Percentiles rank a stretch among this genome's conserved stretches.
Evolutionary conservation across 1,284 basidiomycete species (phyloP).

Genomic region (Farysia itapuensis): DNA sequence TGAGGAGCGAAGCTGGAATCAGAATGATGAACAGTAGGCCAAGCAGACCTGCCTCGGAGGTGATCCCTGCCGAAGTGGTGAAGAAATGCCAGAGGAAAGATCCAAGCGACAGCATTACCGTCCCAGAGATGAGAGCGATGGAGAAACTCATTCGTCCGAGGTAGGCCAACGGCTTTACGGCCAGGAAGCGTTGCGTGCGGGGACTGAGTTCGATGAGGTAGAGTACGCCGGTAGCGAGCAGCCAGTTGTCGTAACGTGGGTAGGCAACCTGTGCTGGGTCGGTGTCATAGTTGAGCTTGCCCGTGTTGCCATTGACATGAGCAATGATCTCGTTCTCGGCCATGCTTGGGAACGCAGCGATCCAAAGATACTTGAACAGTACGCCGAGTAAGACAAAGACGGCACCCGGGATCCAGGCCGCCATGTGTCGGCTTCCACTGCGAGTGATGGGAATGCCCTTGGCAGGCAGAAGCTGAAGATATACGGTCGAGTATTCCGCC

Average conservation of each 20-base stretch:
- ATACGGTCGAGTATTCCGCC: conserved; percentile 39
- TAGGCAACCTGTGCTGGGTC: conserved; percentile 13
- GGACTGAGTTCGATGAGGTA: conserved; percentile 38
- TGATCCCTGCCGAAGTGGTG: conserved; percentile 6
- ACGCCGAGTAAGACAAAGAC: conserved; percentile 16
- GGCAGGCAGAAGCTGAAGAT: conserved; percentile 15
- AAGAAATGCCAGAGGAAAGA: conserved; percentile 18
- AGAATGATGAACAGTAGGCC: conserved; percentile 17
- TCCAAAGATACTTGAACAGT: conserved; percentile 46
- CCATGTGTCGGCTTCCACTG: conserved; percentile 1
- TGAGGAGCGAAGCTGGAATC: conserved; percentile 13
- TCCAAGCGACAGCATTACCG: conserved; percentile 40
- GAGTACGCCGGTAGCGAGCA: conserved; percentile 32
- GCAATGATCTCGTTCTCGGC: conserved; percentile 22
- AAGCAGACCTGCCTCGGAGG: conserved; percentile 4
- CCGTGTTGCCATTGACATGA: conserved; percentile 35
- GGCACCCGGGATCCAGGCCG: conserved; percentile 15
- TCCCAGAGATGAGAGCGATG: conserved; percentile 38
- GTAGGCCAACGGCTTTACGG: conserved; percentile 7
- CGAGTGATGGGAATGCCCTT: conserved; percentile 15
- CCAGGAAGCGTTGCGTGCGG: conserved; percentile 3
- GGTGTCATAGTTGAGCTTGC: conserved; percentile 23
- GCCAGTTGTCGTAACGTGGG: conserved; percentile 46
- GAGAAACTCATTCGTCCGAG: conserved; percentile 35
- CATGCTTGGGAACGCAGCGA: conserved; percentile 15